Evolutionary conservation across 805 yeast species (phyloP).

Genomic region (Candida verbasci): DNA sequence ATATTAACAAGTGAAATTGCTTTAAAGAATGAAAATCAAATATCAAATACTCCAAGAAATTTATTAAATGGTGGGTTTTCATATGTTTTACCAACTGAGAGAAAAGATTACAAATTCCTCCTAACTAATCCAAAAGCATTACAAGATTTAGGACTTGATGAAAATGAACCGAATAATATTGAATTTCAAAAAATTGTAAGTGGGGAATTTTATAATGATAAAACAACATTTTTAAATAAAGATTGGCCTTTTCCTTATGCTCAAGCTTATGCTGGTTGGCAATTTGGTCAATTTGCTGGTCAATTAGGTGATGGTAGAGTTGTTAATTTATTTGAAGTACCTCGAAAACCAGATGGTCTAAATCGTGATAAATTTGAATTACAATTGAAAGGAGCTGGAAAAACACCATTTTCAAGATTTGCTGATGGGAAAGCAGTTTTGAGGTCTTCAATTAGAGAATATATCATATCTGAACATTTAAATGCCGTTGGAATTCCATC

Average conservation of each 20-base stretch:
- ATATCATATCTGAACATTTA: slow-evolving; percentile 76
- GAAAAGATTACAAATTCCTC: slow-evolving; percentile 51
- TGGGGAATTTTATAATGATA: slow-evolving; percentile 47
- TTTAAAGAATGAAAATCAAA: slow-evolving; percentile 21
- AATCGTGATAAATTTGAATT: slow-evolving; percentile 51
- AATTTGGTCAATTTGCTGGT: slow-evolving; percentile 95
- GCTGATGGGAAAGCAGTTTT: slow-evolving; percentile 96
- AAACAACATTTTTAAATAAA: slow-evolving; percentile 15
- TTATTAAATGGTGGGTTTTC: slow-evolving; percentile 62
- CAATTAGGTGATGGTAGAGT: slow-evolving; percentile 97
- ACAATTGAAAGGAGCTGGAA: slow-evolving; percentile 89
- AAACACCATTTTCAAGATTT: slow-evolving; percentile 88
- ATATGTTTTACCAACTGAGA: slow-evolving; percentile 62
- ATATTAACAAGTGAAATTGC: slow-evolving; percentile 25
- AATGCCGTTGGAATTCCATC: slow-evolving; percentile 81
- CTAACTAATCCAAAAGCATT: slow-evolving; percentile 59
- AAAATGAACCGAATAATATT: slow-evolving; percentile 34
- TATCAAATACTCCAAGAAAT: slow-evolving; percentile 34
- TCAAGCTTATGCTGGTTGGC: slow-evolving; percentile 93
- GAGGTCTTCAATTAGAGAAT: slow-evolving; percentile 84
- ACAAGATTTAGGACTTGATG: slow-evolving; percentile 52
- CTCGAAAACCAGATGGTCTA: slow-evolving; percentile 14
- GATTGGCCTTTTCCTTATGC: slow-evolving; percentile 69
- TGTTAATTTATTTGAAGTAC: slow-evolving; percentile 69
- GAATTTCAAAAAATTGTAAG: slow-evolving; percentile 52